Base-by-base conservation (phyloP, 2,329 filamentous ascomycete genomes). In the Pseudophaeomoniella oleicola region DNA sequence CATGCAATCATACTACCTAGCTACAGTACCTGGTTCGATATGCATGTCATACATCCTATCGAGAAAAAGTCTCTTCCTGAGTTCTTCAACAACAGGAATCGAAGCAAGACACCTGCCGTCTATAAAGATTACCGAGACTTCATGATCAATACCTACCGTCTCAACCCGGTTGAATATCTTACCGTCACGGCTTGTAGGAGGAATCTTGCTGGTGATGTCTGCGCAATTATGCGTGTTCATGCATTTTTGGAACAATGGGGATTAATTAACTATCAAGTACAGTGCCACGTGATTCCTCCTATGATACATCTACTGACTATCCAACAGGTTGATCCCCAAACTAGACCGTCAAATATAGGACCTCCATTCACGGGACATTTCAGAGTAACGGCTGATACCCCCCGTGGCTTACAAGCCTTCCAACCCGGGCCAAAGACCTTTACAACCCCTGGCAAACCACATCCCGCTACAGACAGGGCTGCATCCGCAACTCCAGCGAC, bases 51-150 rank as follows among this genome's bases (percentile, higher is more conserved):
- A 52, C 83, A 94, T 59, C 75, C 76, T 42, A 81, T 94, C 49
- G 90, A 98, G 65, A 82, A 81, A 54, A 98, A 94, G 60, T 86
- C 86, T 5, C 71, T 98, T 46, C 86, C 88, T 14, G 90, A 98
- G 57, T 98, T 96, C 63, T 98, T 98, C 73, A 98, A 98, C 65
- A 88, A 78, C 58, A 77, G 90, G 41, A 98, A 98, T 62, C 81
- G 90, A 51, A 96, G 90, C 75, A 98, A 98, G 65, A 98, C 90
- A 0, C 81, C 86, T 1, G 79, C 86, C 34, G 84, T 96, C 15
- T 98, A 98, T 67, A 96, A 96, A 62, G 90, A 98, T 55, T 98
- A 98, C 60, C 80, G 90, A 48, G 90, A 98, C 55, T 98, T 98
- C 55, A 98, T 98, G 90, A 86, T 98, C 64, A 98, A 98, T 64